Evolutionary conservation across 164 flowering plant genomes (phyloP).

Genomic region (Nymphaea colorata): DNA sequence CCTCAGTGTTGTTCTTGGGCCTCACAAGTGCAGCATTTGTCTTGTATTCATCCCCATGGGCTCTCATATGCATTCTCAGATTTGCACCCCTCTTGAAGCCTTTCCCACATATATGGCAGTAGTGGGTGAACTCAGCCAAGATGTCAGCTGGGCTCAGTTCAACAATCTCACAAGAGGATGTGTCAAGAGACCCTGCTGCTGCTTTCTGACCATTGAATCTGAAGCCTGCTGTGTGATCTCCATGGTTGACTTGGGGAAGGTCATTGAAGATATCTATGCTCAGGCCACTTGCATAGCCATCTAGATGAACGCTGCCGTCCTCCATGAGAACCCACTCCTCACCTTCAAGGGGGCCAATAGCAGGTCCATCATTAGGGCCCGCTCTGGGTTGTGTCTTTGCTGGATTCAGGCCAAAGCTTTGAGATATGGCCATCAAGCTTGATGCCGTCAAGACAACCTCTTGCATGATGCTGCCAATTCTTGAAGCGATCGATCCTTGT

Average conservation of each 20-base stretch:
- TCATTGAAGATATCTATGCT: not conserved
- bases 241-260: not conserved
- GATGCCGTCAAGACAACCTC: slow-evolving; percentile 54
- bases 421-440: slow-evolving; percentile 57
- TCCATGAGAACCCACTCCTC: not conserved
- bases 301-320: not conserved
- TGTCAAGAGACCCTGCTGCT: not conserved
- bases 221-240: not conserved
- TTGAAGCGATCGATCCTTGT: not conserved
- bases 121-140: slow-evolving; percentile 54
- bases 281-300: not conserved
- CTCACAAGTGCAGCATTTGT: slow-evolving; percentile 39
- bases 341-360: not conserved
- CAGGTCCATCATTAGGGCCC: not conserved
- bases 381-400: not conserved
- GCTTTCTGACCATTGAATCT: not conserved
- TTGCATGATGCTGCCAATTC: slow-evolving; percentile 36
- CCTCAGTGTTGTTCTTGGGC: slow-evolving; percentile 7
- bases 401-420: slow-evolving; percentile 25
- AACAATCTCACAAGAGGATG: slow-evolving; percentile 18
- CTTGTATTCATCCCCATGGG: slow-evolving; percentile 70
- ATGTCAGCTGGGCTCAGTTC: slow-evolving; percentile 43
- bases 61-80: slow-evolving; percentile 86
- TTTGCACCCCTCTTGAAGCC: slow-evolving; percentile 85
- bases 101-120: slow-evolving; percentile 60